Base-by-base conservation (phyloP, 805 yeast genomes). In the Kazachstania viticola region DNA sequence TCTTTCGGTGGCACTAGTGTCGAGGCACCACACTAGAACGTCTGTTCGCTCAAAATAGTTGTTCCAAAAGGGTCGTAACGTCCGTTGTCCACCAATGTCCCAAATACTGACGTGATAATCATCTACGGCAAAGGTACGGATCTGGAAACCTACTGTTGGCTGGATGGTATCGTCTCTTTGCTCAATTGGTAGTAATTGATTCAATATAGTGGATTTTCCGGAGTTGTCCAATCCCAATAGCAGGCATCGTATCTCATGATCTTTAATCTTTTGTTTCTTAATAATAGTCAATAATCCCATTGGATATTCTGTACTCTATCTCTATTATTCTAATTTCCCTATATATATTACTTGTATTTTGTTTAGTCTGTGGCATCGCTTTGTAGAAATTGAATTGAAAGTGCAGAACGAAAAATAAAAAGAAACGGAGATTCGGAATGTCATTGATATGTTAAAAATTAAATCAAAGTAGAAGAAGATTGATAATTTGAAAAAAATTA, bases 41-140 rank as follows among this genome's bases (percentile, higher is more conserved):
- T 87, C 87, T 0, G 80, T 73, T 44, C 72, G 74, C 41, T 85
- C 95, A 48, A 80, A 87, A 54, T 88, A 87, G 57, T 87, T 88
- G 45, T 81, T 75, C 97, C 97, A 87, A 64, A 85, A 85, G 13
- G 87, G 75, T 29, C 97, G 61, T 26, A 87, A 61, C 1, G 88
- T 69, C 28, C 67, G 59, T 54, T 87, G 97, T 2, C 97, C 97
- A 4, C 97, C 97, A 9, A 87, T 75, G 49, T 83, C 95, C 97
- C 94, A 79, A 19, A 79, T 51, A 40, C 76, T 76, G 31, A 79
- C 49, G 14, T 64, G 65, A 42, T 28, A 31, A 3, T 60, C 65
- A 2, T 54, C 38, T 39, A 62, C 56, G 1, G 52, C 46, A 1
- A 80, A 46, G 1, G 87, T 73, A 30, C 71, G 67, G 40, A 87